A percentile compares a stretch with the other conserved stretches of the same genome.
Evolutionary conservation across 768 basidiomycete genomes (phyloP).

Genomic region (Rhodotorula sphaerocarpa): DNA sequence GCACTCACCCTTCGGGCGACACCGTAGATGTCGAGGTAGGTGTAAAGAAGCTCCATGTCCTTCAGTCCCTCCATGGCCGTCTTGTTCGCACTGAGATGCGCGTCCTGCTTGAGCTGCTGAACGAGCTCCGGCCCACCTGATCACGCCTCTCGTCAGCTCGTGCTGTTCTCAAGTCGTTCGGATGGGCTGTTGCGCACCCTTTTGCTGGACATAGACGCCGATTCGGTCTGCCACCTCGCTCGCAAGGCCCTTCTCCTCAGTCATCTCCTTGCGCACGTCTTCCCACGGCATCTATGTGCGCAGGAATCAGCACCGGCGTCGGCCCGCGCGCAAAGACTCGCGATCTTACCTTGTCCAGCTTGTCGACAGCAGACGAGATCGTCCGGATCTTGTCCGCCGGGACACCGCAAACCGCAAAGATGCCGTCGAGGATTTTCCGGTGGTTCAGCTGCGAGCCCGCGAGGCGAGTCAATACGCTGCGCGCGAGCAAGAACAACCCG

Average conservation of each 20-base stretch:
- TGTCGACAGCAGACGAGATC: conserved; percentile 95
- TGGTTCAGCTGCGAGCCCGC: conserved; percentile 64
- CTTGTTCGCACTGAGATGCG: conserved; percentile 57
- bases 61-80: conserved; percentile 70
- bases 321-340: too few species aligned
- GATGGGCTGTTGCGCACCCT: conserved; percentile 52
- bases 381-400: conserved; percentile 76
- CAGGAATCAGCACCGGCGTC: too few species aligned
- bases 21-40: conserved; percentile 68
- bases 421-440: conserved; percentile 91
- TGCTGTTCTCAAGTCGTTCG: not conserved
- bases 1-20: conserved; percentile 66
- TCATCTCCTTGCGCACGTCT: conserved; percentile 95
- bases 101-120: conserved; percentile 58
- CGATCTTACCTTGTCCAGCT: conserved; percentile 76
- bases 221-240: conserved; percentile 77
- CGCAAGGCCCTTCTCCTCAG: conserved; percentile 82
- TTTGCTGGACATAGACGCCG: conserved; percentile 91
- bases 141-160: not conserved
- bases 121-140: conserved; percentile 72
- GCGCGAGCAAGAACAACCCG: not conserved
- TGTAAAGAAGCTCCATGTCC: conserved; percentile 81
- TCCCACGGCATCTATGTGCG: conserved; percentile 73
- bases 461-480: not conserved
- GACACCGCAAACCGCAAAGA: conserved; percentile 94